Conservation (phyloP, 176 grass and related monocot genomes). For the Lolium multiflorum region DNA sequence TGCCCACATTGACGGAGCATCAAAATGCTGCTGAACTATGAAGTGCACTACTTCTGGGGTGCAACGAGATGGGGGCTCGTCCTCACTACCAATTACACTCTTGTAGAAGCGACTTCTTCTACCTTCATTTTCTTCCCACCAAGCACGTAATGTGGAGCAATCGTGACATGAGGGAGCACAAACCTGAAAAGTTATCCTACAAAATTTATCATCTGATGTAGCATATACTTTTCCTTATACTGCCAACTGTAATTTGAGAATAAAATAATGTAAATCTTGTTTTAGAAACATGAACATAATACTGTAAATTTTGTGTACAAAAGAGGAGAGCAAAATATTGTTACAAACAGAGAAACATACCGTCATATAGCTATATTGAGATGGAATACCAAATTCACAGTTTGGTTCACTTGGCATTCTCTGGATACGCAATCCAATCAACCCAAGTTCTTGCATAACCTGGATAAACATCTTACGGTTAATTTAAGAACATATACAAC, state of each 20-base stretch:
- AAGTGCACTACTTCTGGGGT: conserved; percentile 83
- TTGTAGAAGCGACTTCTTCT: conserved; percentile 75
- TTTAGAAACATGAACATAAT: not conserved
- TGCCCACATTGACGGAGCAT: conserved; percentile 94
- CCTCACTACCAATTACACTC: conserved; percentile 66
- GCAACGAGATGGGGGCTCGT: conserved; percentile 74
- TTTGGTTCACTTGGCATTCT: conserved; percentile 95
- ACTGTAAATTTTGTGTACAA: not conserved
- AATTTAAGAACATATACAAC: conserved; percentile 45
- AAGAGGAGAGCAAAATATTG: not conserved
- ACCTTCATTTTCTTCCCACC: conserved; percentile 98
- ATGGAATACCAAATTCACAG: conserved; percentile 91
- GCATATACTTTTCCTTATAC: not conserved
- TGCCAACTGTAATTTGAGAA: conserved; percentile 6
- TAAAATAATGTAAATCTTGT: no score
- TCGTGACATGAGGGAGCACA: conserved; percentile 99
- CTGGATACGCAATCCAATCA: conserved; percentile 97
- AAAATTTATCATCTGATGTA: conserved; percentile 21
- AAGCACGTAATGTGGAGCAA: conserved; percentile 94
- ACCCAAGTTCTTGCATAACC: conserved; percentile 99
- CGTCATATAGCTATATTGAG: conserved; percentile 96
- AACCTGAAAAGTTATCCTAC: conserved; percentile 64
- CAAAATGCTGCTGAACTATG: conserved; percentile 88
- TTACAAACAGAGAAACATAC: conserved; percentile 46
- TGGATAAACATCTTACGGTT: conserved; percentile 43